Base-by-base conservation (phyloP, 2,329 filamentous ascomycete genomes). In the Tolypocladium tundrense region DNA sequence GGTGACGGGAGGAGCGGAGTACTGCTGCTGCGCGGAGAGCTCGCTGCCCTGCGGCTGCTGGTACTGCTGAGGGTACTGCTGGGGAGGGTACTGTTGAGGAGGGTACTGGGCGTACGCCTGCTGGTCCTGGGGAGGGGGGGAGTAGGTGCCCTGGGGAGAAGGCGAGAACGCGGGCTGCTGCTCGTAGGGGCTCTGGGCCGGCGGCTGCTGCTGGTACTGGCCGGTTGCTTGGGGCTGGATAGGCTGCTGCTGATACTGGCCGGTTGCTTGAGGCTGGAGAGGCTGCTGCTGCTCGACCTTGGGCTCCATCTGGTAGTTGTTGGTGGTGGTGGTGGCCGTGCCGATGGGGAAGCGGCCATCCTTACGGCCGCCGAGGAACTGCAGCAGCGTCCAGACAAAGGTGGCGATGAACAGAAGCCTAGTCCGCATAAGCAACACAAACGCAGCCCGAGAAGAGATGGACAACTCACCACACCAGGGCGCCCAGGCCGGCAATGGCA, bases 401-500 rank as follows among this genome's bases (percentile, higher is more conserved):
- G 69, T 69, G 11, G 64, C 69, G 40, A 75, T 68, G 59, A 74
- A 77, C 10, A 75, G 65, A 24, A 77, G 57, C 68, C 73, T 76
- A 41, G 3, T 2, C 7, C 4, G 31, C 2, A 53, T 58, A 16
- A 56, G 57, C 42, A 35, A 51, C 48, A n/a, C 19, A 16, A n/a
- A 6, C 31, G 19, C 31, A 37, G 31, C 14, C 5, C 6, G 40
- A 13, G 14, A 24, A 37, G 16, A 35, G n/a, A 2, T 14, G 40
- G 19, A 5, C 11, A 27, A 66, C 73, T 65, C 61, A 76, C 74
- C 75, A 73, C 57, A 74, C 62, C 4, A 80, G 58, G 19, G 77
- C 77, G 27, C 75, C 75, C 1, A 80, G 53, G 10, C 74, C 76
- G 2, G 77, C 77, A 9, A 75, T 67, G 8, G 70, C 73, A 16